Evolutionary conservation across 2,329 filamentous ascomycete species (phyloP).

Genomic region (Didymella arachidicola): DNA sequence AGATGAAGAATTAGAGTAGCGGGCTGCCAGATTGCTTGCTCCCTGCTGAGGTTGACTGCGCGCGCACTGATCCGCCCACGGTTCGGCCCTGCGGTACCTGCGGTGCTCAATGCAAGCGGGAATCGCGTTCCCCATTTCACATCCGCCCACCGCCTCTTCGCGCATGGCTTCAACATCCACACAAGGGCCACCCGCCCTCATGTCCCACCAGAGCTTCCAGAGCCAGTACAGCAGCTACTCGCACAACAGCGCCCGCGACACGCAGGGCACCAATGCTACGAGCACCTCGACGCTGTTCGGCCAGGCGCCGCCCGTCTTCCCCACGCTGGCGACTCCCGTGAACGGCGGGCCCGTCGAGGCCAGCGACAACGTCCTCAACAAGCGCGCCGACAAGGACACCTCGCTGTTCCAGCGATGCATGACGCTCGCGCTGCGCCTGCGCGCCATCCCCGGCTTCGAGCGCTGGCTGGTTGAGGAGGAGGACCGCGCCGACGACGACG

Average conservation of each 20-base stretch:
- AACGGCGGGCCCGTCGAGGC: constrained; percentile 73
- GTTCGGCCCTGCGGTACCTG: not conserved
- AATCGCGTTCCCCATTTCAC: constrained; percentile 32
- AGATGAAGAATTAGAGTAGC: constrained; percentile 37
- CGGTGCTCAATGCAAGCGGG: constrained; percentile 40
- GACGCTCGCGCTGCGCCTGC: constrained; percentile 79
- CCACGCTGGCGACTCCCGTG: constrained; percentile 47
- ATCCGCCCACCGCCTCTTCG: constrained; percentile 31
- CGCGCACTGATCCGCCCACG: constrained; percentile 1
- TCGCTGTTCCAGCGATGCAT: constrained; percentile 97
- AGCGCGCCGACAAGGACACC: constrained; percentile 87
- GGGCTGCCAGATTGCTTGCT: constrained; percentile 3
- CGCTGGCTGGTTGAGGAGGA: constrained; percentile 75
- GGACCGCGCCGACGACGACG: constrained; percentile 71
- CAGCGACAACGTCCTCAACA: constrained; percentile 95
- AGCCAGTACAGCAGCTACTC: constrained; percentile 58
- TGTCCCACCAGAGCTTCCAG: constrained; percentile 57
- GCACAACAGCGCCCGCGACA: constrained; percentile 56
- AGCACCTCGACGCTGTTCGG: constrained; percentile 55
- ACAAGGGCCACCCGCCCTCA: constrained; percentile 50
- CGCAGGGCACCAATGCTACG: constrained; percentile 58
- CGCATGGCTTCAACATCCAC: constrained; percentile 48
- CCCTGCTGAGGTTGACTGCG: not conserved
- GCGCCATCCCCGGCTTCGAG: constrained; percentile 84
- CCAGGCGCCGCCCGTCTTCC: constrained; percentile 43